Evolutionary conservation across 106 monocot genomes (phyloP), one percentile per base, ranked within the genome.

Genomic region (Alisma plantagoaquatica): DNA sequence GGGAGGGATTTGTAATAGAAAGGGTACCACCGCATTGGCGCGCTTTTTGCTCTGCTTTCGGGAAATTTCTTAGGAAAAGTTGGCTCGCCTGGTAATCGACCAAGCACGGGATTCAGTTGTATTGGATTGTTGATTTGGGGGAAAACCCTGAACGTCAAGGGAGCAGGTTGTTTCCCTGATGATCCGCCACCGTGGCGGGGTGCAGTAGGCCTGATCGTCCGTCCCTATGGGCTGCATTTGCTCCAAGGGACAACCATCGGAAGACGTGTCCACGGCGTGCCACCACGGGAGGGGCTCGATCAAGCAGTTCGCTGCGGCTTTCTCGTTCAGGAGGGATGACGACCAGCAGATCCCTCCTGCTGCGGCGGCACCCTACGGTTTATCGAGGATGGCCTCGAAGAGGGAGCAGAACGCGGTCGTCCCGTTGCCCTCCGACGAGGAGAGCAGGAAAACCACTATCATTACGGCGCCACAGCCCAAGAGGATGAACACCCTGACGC

Each of bases 181-280:
- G 16, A 41, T 41, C 41, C 26, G 56, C 14, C 12, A 18, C 29
- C 41, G 51, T 41, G 29, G 5, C 14, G n/a, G n/a, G n/a, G n/a
- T n/a, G n/a, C n/a, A n/a, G n/a, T n/a, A n/a, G n/a, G n/a, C n/a
- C n/a, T n/a, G n/a, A n/a, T n/a, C n/a, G n/a, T n/a, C 31, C 7
- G 12, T 52, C 15, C 55, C 29, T 66, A 66, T 66, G 66, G 66
- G 66, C 10, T 66, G 66, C 66, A 66, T 66, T 56, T 66, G 66
- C 47, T 66, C 56, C 47, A 66, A 66, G 54, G 56, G 56, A 7
- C 16, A 27, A 20, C 46, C 26, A 11, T 6, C 23, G 14, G 46
- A 56, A 2, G 66, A 57, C 56, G 26, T 33, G 18, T 4, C 46
- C 26, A 19, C 43, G 27, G 11, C 25, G 46, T n/a, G 56, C 25